phyloP scores from a whole-genome alignment of 176 grass and related monocot species.

The Carex pumila region DNA sequence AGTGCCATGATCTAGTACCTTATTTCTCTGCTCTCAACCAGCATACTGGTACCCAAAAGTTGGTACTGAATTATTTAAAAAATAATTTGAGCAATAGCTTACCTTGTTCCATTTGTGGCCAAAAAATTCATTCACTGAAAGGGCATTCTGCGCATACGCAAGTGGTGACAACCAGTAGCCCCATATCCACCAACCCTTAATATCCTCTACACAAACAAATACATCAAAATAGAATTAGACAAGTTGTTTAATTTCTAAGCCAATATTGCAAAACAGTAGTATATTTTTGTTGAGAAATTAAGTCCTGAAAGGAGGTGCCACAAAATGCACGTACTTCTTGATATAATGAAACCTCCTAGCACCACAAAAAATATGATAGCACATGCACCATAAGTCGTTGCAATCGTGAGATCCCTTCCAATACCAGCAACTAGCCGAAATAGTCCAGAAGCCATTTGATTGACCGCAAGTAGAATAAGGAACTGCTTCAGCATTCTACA shows the following conservation, averaged over 20 bases:
- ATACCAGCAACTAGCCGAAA: constrained; percentile 38
- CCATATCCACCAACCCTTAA: constrained; percentile 78
- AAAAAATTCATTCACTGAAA: constrained; percentile 80
- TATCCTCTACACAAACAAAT: constrained; percentile 32
- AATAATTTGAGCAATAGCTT: neutral
- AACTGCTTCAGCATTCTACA: constrained; percentile 2
- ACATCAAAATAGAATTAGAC: too few species aligned
- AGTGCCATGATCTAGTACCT: too few species aligned
- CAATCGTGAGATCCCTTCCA: constrained; percentile 56
- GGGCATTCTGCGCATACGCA: constrained; percentile 39
- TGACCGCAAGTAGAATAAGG: neutral
- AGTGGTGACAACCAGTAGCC: neutral
- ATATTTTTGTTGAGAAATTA: neutral
- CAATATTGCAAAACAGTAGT: too few species aligned
- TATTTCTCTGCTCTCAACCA: neutral
- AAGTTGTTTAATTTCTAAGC: too few species aligned
- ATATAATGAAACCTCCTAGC: constrained; percentile 61
- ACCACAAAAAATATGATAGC: constrained; percentile 46
- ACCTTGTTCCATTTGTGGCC: constrained; percentile 64
- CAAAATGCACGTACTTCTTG: constrained; percentile 34
- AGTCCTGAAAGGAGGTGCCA: neutral
- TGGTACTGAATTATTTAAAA: neutral
- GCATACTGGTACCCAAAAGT: neutral
- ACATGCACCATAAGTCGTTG: constrained; percentile 57
- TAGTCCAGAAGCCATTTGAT: neutral